These are phyloP conservation scores for Cytospora chrysosperma DNA, from an alignment of 2,329 filamentous ascomycete species.

Conservation along the genomic window DNA sequence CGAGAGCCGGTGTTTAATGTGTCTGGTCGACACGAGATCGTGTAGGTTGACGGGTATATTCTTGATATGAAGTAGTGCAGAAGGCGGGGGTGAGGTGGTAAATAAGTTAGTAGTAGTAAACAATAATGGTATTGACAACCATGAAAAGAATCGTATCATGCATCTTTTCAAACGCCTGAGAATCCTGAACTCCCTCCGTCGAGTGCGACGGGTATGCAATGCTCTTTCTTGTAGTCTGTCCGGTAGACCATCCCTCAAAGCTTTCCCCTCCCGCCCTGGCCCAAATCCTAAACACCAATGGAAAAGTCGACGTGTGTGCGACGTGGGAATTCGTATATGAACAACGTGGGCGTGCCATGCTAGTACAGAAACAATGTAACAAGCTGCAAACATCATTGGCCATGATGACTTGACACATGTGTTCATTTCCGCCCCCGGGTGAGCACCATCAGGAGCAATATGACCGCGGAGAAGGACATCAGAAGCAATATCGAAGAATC, in stretches of 20 bases:
- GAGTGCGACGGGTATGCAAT: conserved; percentile 9
- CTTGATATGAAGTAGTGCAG: background rate
- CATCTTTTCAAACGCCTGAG: background rate
- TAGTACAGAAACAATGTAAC: background rate
- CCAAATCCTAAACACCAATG: background rate
- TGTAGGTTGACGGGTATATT: background rate
- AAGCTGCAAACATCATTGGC: background rate
- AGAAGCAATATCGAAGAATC: conserved; percentile 18
- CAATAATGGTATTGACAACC: background rate
- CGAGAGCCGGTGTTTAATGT: no score
- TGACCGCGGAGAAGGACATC: conserved; percentile 12
- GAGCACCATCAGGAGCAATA: conserved; percentile 15
- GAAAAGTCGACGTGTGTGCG: background rate
- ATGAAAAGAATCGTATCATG: background rate
- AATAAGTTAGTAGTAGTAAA: background rate
- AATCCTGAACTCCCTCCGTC: conserved; percentile 8
- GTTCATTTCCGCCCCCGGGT: conserved; percentile 3
- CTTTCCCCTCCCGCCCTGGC: background rate
- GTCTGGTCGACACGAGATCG: background rate
- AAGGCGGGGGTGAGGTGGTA: background rate
- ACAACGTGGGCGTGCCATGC: background rate
- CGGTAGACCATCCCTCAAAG: background rate
- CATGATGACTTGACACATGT: no score
- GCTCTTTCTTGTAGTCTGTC: background rate
- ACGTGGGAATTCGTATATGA: background rate